Conservation (phyloP, 192 early-diverging fungal genomes). For the Coemansia sp. region DNA sequence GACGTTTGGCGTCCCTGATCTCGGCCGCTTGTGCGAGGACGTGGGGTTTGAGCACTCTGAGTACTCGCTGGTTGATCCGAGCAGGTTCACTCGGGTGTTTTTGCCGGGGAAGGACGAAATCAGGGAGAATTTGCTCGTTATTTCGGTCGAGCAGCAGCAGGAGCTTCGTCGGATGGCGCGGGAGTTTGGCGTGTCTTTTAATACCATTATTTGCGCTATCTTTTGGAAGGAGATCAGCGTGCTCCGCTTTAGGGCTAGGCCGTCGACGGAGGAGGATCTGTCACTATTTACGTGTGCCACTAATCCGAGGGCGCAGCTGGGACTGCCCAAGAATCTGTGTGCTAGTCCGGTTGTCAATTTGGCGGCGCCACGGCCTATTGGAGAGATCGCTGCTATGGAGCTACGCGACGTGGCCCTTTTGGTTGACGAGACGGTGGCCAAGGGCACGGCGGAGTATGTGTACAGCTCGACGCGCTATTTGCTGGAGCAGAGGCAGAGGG, state of each 20-base stretch:
- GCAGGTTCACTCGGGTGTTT: conserved; percentile 22
- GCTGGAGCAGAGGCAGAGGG: conserved; percentile 15
- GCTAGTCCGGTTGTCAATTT: conserved; percentile 40
- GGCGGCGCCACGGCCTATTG: conserved; percentile 14
- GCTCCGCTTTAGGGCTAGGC: conserved; percentile 16
- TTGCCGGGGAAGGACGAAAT: conserved; percentile 15
- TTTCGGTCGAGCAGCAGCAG: conserved; percentile 30
- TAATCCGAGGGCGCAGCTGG: conserved; percentile 31
- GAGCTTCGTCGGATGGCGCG: conserved; percentile 30
- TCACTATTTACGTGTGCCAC: conserved; percentile 46
- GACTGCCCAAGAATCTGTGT: conserved; percentile 23
- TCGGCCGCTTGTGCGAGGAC: conserved; percentile 10
- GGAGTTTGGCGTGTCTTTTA: conserved; percentile 26
- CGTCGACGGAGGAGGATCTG: conserved; percentile 3
- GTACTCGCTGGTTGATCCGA: conserved; percentile 26
- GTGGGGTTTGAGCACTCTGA: conserved; percentile 32
- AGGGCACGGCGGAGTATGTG: conserved; percentile 22
- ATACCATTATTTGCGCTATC: conserved; percentile 34
- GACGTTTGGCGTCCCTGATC: conserved; percentile 34
- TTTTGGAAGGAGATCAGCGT: conserved; percentile 40
- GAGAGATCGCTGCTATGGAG: conserved; percentile 20
- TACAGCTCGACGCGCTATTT: conserved; percentile 38
- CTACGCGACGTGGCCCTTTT: conserved; percentile 22
- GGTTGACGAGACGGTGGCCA: conserved; percentile 17
- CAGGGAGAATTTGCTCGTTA: conserved; percentile 17